Percentiles rank a stretch among this genome's conserved stretches.
These are phyloP conservation scores for Penicillium manginii DNA, from an alignment of 495 filamentous ascomycete species.

Conservation along the genomic window DNA sequence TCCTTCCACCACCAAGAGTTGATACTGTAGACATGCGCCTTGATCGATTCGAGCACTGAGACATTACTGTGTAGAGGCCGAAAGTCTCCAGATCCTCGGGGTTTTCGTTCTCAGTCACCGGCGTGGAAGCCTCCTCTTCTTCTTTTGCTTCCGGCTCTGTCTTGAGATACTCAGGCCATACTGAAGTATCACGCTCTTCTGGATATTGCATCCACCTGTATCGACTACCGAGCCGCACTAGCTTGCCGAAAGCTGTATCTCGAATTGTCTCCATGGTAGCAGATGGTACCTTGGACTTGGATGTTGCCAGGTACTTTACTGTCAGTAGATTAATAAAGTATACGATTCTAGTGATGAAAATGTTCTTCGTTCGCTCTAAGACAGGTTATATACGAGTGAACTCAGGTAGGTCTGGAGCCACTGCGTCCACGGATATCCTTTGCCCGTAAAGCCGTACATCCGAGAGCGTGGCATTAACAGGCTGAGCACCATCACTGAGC, in stretches of 20 bases:
- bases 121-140: constrained; percentile 22
- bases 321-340: background rate
- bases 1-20: background rate
- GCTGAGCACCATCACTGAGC: background rate
- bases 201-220: constrained; percentile 32
- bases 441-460: constrained; percentile 3
- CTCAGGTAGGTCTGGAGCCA: background rate
- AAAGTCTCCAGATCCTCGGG: constrained; percentile 16
- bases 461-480: background rate
- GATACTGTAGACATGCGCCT: constrained; percentile 18
- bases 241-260: constrained; percentile 39
- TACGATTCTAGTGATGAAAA: background rate
- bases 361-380: background rate
- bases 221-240: constrained; percentile 35
- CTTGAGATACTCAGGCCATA: constrained; percentile 41
- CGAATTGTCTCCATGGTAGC: constrained; percentile 29
- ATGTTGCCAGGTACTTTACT: background rate
- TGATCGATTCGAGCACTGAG: constrained; percentile 18
- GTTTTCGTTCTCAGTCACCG: constrained; percentile 25
- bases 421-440: background rate
- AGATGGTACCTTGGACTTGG: background rate
- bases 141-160: constrained; percentile 33
- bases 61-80: constrained; percentile 27
- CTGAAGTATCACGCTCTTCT: constrained; percentile 37
- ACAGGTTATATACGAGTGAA: background rate